These are phyloP conservation scores for Sporothrix sp. DNA, from an alignment of 2,329 filamentous ascomycete species.

Conservation along the genomic window DNA sequence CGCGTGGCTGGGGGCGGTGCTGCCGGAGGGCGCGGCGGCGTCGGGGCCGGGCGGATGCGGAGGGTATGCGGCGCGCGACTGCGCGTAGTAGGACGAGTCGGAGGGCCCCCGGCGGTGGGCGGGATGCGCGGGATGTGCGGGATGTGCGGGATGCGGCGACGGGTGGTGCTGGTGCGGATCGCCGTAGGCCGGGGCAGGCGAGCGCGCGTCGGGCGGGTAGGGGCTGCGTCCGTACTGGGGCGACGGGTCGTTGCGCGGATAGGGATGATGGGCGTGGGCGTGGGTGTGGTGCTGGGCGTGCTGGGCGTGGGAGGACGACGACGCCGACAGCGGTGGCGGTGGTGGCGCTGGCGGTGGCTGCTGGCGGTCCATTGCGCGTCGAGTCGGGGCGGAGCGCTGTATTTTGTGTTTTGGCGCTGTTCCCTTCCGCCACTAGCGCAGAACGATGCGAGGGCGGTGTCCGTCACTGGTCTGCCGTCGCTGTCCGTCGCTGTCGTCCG, in stretches of 20 bases:
- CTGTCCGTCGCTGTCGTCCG: too few relatives aligned
- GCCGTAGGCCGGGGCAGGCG: conserved; percentile 21
- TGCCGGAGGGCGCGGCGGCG: background rate
- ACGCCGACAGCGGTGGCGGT: conserved; percentile 10
- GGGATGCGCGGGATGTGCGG: conserved; percentile 20
- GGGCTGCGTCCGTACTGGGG: conserved; percentile 24
- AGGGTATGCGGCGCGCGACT: conserved; percentile 27
- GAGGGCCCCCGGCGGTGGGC: conserved; percentile 30
- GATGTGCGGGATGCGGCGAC: background rate
- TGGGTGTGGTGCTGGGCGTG: too few relatives aligned
- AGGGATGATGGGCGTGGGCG: conserved; percentile 22
- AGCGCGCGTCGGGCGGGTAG: conserved; percentile 20
- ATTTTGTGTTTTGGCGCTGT: conserved; percentile 13
- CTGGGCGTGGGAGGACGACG: background rate
- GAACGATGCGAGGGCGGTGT: background rate
- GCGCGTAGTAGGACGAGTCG: conserved; percentile 34
- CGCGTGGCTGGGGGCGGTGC: conserved; percentile 26
- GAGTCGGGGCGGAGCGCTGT: too few relatives aligned
- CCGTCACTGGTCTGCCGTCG: too few relatives aligned
- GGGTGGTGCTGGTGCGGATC: conserved; percentile 21
- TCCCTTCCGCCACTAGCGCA: background rate
- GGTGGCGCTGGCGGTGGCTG: conserved; percentile 22
- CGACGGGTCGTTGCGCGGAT: conserved; percentile 25
- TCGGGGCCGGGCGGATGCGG: conserved; percentile 20
- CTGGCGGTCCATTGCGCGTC: conserved; percentile 30